Conservation (phyloP, 2,329 filamentous ascomycete genomes). For the Hypocreales sp. region DNA sequence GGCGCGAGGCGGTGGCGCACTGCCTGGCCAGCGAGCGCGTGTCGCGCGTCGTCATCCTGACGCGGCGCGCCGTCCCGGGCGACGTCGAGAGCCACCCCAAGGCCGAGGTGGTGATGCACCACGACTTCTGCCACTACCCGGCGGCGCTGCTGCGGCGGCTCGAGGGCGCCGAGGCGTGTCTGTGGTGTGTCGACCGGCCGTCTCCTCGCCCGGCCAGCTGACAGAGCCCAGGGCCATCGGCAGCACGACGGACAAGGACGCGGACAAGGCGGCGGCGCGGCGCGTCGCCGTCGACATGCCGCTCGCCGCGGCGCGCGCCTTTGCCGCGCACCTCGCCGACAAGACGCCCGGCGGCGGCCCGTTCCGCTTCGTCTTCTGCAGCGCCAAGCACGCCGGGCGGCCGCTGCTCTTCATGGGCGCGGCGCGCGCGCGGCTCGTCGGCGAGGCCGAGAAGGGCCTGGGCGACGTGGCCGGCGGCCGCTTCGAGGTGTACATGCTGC, state of each 20-base stretch:
- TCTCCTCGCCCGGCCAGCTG: too few species aligned
- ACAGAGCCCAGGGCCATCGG: conserved; percentile 24
- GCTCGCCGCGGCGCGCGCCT: conserved; percentile 41
- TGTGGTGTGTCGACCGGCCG: conserved; percentile 46
- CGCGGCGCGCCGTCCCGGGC: conserved; percentile 27
- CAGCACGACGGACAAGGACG: conserved; percentile 26
- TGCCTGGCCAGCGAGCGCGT: conserved; percentile 33
- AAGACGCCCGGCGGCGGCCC: conserved; percentile 13
- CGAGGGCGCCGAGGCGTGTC: conserved; percentile 41
- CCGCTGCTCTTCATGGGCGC: conserved; percentile 21
- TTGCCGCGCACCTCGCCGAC: conserved; percentile 19
- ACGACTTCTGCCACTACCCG: conserved; percentile 38
- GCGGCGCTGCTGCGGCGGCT: conserved; percentile 16
- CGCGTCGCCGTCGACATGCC: conserved; percentile 46
- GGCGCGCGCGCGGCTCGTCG: conserved; percentile 19
- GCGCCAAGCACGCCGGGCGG: conserved; percentile 18
- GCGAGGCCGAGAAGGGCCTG: conserved; percentile 22
- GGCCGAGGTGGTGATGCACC: conserved; percentile 29
- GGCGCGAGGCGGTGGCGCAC: conserved; percentile 33
- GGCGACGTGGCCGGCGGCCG: conserved; percentile 14
- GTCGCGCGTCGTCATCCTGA: conserved; percentile 33
- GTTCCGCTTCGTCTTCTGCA: conserved; percentile 28
- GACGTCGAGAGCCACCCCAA: conserved; percentile 29
- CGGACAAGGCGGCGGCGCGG: conserved; percentile 24
- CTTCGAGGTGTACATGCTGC: conserved; percentile 20